A percentile compares a stretch with the other conserved stretches of the same genome.
Evolutionary conservation across 768 basidiomycete species (phyloP).

Genomic region (Peribolospora kevripleyi): DNA sequence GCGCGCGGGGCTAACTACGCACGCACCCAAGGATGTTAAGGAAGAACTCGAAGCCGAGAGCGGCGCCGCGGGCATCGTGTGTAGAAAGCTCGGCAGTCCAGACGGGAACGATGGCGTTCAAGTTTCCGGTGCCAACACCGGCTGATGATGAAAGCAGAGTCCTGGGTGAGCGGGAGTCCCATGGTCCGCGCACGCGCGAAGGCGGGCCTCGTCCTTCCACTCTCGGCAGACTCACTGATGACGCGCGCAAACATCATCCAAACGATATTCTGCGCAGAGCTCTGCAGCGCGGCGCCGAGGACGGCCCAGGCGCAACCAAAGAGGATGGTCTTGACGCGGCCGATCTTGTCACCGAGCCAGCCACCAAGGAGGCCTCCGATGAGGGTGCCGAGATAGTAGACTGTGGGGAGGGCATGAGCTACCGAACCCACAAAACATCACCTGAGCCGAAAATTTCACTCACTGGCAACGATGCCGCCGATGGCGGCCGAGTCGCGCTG

Average conservation of each 20-base stretch:
- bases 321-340: conserved; percentile 9
- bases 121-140: conserved; percentile 10
- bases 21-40: conserved; percentile 9
- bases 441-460: conserved; percentile 4
- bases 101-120: conserved; percentile 16
- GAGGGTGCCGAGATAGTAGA: conserved; percentile 13
- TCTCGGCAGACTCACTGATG: conserved; percentile 9
- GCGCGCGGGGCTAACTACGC: neutral
- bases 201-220: neutral
- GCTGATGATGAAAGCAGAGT: neutral
- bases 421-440: conserved; percentile 14
- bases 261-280: conserved; percentile 5
- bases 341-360: conserved; percentile 11
- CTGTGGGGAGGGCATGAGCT: too few species aligned
- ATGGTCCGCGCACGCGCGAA: too few species aligned
- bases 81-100: conserved; percentile 12
- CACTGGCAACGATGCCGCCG: neutral
- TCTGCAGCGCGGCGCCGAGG: conserved; percentile 14
- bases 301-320: conserved; percentile 9
- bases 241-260: conserved; percentile 14
- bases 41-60: conserved; percentile 12
- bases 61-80: conserved; percentile 11
- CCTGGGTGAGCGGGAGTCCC: too few species aligned
- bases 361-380: conserved; percentile 13
- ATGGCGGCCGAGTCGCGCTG: neutral